Evolutionary conservation across 2,329 filamentous ascomycete genomes (phyloP), one percentile per base, ranked within the genome.

Genomic region (Parastagonospora avenae): DNA sequence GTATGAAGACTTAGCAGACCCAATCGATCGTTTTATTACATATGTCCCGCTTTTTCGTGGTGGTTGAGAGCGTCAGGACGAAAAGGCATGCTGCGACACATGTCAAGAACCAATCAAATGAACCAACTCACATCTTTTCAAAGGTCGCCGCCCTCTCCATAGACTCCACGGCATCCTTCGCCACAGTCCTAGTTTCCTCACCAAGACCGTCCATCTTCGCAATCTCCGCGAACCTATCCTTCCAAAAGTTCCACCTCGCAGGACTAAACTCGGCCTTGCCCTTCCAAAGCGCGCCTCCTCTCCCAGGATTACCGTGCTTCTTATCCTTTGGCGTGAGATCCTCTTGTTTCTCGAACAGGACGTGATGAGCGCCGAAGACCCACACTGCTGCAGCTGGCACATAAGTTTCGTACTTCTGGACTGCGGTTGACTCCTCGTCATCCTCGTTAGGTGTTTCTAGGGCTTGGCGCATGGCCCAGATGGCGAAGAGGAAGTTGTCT

Each of bases 221-320:
- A 31, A 72, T 46, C 11, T 55, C 57, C 0, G 52, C 60, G 52
- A 73, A 68, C 38, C 68, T 59, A 35, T 63, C 59, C 43, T 67
- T 70, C 69, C 70, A 72, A 9, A 72, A 52, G 7, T 44, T 51
- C 69, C 69, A 73, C 31, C 69, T 60, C 47, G 60, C 63, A 40
- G 65, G 66, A 41, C 64, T 69, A 39, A 71, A 70, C 43, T 58
- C 67, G 3, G 59, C 33, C 30, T 54, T 66, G 1, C 68, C 68
- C 14, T 57, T 65, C 67, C 68, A 72, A 12, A 71, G 29, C 19
- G 63, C 54, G 0, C 68, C 68, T 1, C 66, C 66, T 12, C 43
- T 59, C 7, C 53, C 68, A 10, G 69, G 68, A 49, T 71, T 68
- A 12, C 67, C 68, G 14, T 60, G 39, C 14, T 66, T 69, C 12